These are phyloP conservation scores for Kalmusia sp. DNA, from an alignment of 2,329 filamentous ascomycete genomes.

Conservation along the genomic window DNA sequence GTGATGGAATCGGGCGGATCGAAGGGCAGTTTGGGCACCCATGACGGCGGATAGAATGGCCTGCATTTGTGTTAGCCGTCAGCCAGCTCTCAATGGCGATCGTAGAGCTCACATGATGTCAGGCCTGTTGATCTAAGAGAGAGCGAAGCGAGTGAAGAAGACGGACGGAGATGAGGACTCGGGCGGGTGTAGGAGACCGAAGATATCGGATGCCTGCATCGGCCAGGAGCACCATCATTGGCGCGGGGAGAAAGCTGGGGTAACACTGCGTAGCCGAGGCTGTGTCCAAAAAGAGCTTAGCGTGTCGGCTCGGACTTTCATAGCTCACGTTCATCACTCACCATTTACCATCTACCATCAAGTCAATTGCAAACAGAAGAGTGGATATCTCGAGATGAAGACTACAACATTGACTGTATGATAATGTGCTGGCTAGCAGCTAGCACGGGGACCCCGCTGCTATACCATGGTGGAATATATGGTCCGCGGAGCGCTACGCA, in stretches of 20 bases:
- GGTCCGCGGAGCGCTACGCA: too few species aligned
- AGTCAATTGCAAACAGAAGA: background rate
- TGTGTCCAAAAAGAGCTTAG: slow-evolving; percentile 1
- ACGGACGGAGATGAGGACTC: background rate
- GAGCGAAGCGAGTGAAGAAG: background rate
- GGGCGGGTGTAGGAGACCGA: background rate
- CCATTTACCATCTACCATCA: background rate
- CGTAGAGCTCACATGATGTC: background rate
- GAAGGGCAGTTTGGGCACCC: slow-evolving; percentile 67
- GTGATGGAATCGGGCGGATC: slow-evolving; percentile 77
- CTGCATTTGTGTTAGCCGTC: slow-evolving; percentile 33
- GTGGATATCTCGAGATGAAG: background rate
- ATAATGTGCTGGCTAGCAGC: too few species aligned
- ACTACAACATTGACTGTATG: too few species aligned
- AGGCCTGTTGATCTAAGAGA: background rate
- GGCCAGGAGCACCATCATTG: slow-evolving; percentile 1
- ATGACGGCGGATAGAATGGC: slow-evolving; percentile 67
- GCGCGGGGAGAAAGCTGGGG: slow-evolving; percentile 9
- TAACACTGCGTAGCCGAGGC: slow-evolving; percentile 3
- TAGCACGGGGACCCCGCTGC: background rate
- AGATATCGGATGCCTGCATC: background rate
- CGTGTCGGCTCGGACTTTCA: background rate
- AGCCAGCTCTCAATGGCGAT: background rate
- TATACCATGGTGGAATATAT: background rate
- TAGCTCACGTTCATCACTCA: background rate